Evolutionary conservation across 257 asterid genomes (phyloP).

Genomic region (Fraxinus cuspidata): DNA sequence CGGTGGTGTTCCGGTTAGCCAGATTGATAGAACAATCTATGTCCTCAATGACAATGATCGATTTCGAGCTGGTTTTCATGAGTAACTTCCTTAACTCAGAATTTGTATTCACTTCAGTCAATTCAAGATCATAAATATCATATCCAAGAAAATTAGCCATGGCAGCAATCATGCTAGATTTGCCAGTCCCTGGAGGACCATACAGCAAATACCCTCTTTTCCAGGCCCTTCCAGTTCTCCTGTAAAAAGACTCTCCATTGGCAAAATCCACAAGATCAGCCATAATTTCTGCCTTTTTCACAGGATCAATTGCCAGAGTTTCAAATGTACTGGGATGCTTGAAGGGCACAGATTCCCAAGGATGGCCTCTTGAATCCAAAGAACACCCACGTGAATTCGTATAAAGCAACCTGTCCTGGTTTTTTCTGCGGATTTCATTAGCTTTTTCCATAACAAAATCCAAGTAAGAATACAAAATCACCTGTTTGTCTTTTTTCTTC

Average conservation of each 20-base stretch:
- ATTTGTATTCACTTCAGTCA: constrained; percentile 39
- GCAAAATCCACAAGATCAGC: constrained; percentile 37
- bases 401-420: constrained; percentile 9
- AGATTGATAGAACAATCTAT: constrained; percentile 43
- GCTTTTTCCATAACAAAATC: constrained; percentile 16
- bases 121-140: constrained; percentile 48
- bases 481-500: constrained; percentile 5
- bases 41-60: constrained; percentile 47
- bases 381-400: constrained; percentile 12
- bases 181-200: constrained; percentile 52
- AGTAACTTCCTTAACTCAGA: constrained; percentile 41
- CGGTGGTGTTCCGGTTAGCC: constrained; percentile 19
- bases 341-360: constrained; percentile 43
- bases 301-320: constrained; percentile 40
- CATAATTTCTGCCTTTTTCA: constrained; percentile 36
- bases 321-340: constrained; percentile 46
- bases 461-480: constrained; percentile 7
- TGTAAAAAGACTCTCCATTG: constrained; percentile 31
- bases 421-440: constrained; percentile 9
- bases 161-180: constrained; percentile 54
- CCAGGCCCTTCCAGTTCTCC: constrained; percentile 46
- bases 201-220: constrained; percentile 40
- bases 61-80: constrained; percentile 42
- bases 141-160: constrained; percentile 48
- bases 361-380: constrained; percentile 13